Evolutionary conservation across 73 alveolate genomes (phyloP).

Genomic region (Tetrahymena borealis): DNA sequence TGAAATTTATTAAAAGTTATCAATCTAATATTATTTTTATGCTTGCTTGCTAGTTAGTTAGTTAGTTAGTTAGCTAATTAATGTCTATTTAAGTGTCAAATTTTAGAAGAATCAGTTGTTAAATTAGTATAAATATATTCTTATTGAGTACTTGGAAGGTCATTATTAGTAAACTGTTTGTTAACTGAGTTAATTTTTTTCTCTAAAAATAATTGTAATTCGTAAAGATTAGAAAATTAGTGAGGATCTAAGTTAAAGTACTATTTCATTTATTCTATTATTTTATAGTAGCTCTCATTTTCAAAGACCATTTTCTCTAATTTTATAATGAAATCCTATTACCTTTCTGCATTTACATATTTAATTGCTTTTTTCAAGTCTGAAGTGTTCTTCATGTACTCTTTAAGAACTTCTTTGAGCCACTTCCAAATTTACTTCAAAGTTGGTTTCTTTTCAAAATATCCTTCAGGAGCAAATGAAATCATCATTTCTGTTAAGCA

Average conservation of each 20-base stretch:
- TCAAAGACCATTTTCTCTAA: background rate
- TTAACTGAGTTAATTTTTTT: background rate
- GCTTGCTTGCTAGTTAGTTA: no score
- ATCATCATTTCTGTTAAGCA: background rate
- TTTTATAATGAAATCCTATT: background rate
- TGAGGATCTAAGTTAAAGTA: background rate
- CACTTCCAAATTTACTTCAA: background rate
- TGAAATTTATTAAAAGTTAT: no score
- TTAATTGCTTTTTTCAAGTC: background rate
- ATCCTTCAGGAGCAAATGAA: background rate
- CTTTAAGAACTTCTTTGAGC: background rate
- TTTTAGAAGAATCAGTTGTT: background rate
- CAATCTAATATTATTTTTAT: no score
- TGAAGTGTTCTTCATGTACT: background rate
- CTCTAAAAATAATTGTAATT: background rate
- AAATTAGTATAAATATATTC: background rate
- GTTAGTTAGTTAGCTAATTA: no score
- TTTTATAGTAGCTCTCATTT: background rate
- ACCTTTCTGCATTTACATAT: background rate
- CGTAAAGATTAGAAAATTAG: background rate
- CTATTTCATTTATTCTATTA: background rate
- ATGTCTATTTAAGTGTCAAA: background rate
- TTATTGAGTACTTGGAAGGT: background rate
- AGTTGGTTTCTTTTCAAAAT: background rate
- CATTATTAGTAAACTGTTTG: background rate